Percentiles rank a stretch among this genome's conserved stretches.
phyloP scores from a whole-genome alignment of 129 eudicot genomes.

The Chrysanthemum seticuspe region DNA sequence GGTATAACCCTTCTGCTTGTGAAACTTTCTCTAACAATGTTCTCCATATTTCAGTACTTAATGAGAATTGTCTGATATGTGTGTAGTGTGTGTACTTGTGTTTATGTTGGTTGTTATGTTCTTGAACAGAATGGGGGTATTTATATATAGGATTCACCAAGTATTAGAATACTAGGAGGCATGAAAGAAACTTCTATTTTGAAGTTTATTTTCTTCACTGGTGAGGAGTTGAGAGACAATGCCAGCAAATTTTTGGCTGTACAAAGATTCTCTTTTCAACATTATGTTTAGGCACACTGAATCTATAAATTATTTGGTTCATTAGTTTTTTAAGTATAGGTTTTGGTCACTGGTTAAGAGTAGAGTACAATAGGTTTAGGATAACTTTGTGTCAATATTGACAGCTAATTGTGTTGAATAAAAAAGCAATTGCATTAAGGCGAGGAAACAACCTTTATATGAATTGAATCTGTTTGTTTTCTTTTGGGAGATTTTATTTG shows the following conservation, averaged over 20 bases:
- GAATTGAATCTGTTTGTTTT: constrained; percentile 17
- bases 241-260: constrained; percentile 33
- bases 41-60: constrained; percentile 23
- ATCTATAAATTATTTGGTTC: constrained; percentile 23
- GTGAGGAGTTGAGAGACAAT: constrained; percentile 24
- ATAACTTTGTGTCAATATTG: constrained; percentile 18
- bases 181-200: constrained; percentile 21
- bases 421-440: background rate
- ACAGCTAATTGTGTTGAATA: constrained; percentile 22
- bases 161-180: constrained; percentile 10
- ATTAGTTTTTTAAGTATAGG: constrained; percentile 12
- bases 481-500: background rate
- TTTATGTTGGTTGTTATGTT: constrained; percentile 3
- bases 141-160: constrained; percentile 24
- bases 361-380: constrained; percentile 15
- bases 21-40: constrained; percentile 20
- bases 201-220: constrained; percentile 15
- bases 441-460: constrained; percentile 20
- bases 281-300: constrained; percentile 14
- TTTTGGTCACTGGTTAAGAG: constrained; percentile 10
- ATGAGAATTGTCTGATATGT: background rate
- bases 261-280: constrained; percentile 11
- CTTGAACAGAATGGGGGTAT: constrained; percentile 12
- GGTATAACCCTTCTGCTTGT: constrained; percentile 45
- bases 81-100: background rate